phyloP scores from a whole-genome alignment of 495 filamentous ascomycete genomes.

The Talaromyces adpressus region DNA sequence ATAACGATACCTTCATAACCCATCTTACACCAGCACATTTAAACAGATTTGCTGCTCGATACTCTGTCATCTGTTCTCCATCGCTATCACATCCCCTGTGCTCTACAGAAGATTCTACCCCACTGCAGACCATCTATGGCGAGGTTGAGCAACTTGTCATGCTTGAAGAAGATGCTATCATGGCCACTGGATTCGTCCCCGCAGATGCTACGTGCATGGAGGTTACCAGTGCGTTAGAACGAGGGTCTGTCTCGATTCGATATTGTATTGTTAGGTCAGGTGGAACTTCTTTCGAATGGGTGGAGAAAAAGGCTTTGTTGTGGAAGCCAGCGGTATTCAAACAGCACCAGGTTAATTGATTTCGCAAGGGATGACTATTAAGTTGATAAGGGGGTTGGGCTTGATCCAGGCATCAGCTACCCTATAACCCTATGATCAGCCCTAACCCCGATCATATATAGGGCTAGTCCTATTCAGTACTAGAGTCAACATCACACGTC shows the following conservation, averaged over 20 bases:
- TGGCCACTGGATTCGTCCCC: not conserved
- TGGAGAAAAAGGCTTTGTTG: not conserved
- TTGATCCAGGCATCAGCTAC: too few relatives aligned
- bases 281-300: constrained; percentile 1
- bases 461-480: not conserved
- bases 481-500: not conserved
- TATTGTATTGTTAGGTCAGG: not conserved
- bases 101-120: not conserved
- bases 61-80: not conserved
- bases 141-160: not conserved
- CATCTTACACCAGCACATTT: not conserved
- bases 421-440: not conserved
- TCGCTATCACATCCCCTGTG: not conserved
- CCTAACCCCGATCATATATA: not conserved
- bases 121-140: not conserved
- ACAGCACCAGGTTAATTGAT: too few relatives aligned
- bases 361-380: too few relatives aligned
- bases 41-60: not conserved
- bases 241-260: not conserved
- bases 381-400: too few relatives aligned
- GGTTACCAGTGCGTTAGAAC: not conserved
- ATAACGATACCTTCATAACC: not conserved
- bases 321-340: not conserved
- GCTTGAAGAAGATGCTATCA: not conserved
- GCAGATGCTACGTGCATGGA: not conserved